Conservation (phyloP, 495 filamentous ascomycete species). For the Penicillium bialowiezense region DNA sequence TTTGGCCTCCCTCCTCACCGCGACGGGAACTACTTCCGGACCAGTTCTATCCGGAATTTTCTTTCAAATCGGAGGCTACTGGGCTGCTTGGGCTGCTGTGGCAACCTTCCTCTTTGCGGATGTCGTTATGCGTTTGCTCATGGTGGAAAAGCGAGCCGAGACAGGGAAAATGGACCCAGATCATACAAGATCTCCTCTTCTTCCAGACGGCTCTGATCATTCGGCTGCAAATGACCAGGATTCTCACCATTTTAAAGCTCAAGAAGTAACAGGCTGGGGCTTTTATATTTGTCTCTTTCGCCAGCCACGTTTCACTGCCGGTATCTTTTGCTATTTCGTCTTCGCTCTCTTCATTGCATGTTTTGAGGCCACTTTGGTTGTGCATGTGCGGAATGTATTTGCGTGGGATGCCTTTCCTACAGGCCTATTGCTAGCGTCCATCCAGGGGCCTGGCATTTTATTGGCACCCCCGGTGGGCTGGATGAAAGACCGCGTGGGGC, state of each 20-base stretch:
- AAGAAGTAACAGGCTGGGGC: too few species aligned
- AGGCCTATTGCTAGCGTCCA: slow-evolving; percentile 24
- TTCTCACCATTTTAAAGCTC: neutral
- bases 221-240: too few species aligned
- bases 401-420: slow-evolving; percentile 25
- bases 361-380: slow-evolving; percentile 27
- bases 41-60: slow-evolving; percentile 24
- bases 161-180: too few species aligned
- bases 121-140: slow-evolving; percentile 29
- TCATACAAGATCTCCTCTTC: slow-evolving; percentile 1
- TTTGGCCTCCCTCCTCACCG: neutral
- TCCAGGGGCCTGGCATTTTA: slow-evolving; percentile 21
- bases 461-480: too few species aligned
- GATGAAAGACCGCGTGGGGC: too few species aligned
- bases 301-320: slow-evolving; percentile 19
- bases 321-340: slow-evolving; percentile 14
- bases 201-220: neutral
- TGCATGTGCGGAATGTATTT: slow-evolving; percentile 28
- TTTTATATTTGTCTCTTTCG: slow-evolving; percentile 24
- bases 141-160: slow-evolving; percentile 19
- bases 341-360: slow-evolving; percentile 21
- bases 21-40: slow-evolving; percentile 12
- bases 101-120: slow-evolving; percentile 22
- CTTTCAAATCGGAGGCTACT: slow-evolving; percentile 27
- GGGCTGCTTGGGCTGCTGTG: slow-evolving; percentile 26